These are phyloP conservation scores for Silene vulgaris DNA, from an alignment of 179 eudicot genomes.

Conservation along the genomic window DNA sequence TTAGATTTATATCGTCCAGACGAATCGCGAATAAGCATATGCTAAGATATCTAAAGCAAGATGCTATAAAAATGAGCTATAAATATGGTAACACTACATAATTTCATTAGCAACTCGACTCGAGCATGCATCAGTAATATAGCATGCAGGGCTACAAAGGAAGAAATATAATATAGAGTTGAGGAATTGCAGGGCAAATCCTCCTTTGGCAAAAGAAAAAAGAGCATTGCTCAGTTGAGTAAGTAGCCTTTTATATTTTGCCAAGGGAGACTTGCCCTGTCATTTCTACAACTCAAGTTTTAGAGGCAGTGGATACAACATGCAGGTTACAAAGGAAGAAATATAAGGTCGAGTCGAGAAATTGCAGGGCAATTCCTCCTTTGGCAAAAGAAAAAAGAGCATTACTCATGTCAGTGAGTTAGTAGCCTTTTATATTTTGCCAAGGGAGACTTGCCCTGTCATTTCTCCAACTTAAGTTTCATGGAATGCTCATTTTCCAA, in stretches of 20 bases:
- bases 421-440: neutral
- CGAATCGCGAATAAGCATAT: neutral
- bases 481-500: too few relatives aligned
- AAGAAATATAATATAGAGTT: neutral
- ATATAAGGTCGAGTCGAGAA: neutral
- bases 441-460: conserved; percentile 21
- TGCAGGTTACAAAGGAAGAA: neutral
- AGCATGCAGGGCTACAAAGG: neutral
- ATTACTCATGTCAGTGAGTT: neutral
- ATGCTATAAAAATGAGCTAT: neutral
- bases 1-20: neutral
- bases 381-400: neutral
- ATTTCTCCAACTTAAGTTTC: conserved; percentile 4
- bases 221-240: neutral
- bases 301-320: too few relatives aligned
- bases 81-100: neutral
- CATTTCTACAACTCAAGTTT: neutral
- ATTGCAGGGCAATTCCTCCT: conserved; percentile 13
- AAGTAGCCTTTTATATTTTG: neutral
- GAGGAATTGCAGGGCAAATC: conserved; percentile 13
- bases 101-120: conserved; percentile 3
- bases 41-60: neutral
- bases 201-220: conserved; percentile 9
- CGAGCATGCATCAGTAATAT: neutral
- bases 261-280: conserved; percentile 22